phyloP scores from a whole-genome alignment of 179 eudicot species.

The Sideroxylon spinosum region DNA sequence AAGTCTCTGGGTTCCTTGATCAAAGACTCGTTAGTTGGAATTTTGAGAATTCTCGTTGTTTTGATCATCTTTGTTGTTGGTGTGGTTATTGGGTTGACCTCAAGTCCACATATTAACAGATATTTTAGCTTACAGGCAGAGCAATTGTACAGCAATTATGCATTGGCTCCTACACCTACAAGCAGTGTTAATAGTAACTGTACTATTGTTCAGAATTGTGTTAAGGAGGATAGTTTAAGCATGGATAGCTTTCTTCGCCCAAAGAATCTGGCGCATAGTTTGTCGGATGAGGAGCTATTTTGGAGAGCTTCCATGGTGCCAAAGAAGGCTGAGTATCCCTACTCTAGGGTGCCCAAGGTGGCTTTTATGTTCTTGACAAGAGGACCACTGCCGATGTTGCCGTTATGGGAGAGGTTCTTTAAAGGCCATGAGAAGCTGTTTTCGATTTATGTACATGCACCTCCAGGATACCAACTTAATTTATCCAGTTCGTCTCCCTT shows the following conservation, averaged over 20 bases:
- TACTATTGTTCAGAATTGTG: conserved; percentile 24
- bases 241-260: conserved; percentile 43
- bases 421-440: conserved; percentile 51
- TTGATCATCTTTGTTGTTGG: conserved; percentile 64
- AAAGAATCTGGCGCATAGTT: conserved; percentile 39
- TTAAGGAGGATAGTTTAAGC: conserved; percentile 38
- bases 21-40: conserved; percentile 44
- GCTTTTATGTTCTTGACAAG: conserved; percentile 86
- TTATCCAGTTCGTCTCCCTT: conserved; percentile 57
- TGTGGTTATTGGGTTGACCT: conserved; percentile 61
- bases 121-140: conserved; percentile 35
- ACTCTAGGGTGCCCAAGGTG: conserved; percentile 57
- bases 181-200: conserved; percentile 13
- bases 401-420: conserved; percentile 92
- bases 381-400: conserved; percentile 76
- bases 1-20: conserved; percentile 18
- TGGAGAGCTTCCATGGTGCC: conserved; percentile 95
- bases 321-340: conserved; percentile 50
- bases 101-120: conserved; percentile 53
- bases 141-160: conserved; percentile 20
- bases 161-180: conserved; percentile 22
- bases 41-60: conserved; percentile 39
- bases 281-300: conserved; percentile 66
- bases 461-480: conserved; percentile 53
- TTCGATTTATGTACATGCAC: conserved; percentile 71